Evolutionary conservation across 371 early-diverging fungal species (phyloP).

Genomic region (Catenaria anguillulae): DNA sequence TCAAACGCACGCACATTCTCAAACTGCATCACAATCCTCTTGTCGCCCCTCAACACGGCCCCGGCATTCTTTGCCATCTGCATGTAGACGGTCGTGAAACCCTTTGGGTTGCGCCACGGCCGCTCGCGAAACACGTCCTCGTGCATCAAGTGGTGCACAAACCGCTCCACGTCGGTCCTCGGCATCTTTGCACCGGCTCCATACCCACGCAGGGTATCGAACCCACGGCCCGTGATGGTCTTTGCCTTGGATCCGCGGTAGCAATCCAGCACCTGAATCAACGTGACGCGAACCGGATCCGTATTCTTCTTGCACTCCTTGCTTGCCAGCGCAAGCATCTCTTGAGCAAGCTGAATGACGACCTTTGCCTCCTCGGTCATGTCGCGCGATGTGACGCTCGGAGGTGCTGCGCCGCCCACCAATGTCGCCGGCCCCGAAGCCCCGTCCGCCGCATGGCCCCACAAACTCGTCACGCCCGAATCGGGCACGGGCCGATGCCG

Average conservation of each 20-base stretch:
- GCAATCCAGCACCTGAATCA: too few species aligned
- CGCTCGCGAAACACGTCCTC: conserved; percentile 42
- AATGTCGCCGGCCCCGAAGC: too few species aligned
- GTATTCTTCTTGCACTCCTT: conserved; percentile 4
- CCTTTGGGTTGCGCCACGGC: conserved; percentile 16
- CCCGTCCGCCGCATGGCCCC: too few species aligned
- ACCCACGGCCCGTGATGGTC: conserved; percentile 36
- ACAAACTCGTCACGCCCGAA: too few species aligned
- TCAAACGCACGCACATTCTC: too few species aligned
- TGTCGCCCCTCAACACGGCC: too few species aligned
- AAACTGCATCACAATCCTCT: too few species aligned
- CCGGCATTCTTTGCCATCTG: too few species aligned
- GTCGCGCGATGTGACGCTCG: conserved; percentile 34
- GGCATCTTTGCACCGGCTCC: conserved; percentile 40
- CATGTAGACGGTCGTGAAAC: conserved; percentile 20
- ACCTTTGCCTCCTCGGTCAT: conserved; percentile 38
- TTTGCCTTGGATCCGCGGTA: too few species aligned
- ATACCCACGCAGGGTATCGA: conserved; percentile 35
- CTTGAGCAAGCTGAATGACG: conserved; percentile 29
- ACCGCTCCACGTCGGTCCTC: conserved; percentile 45
- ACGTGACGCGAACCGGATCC: conserved; percentile 43
- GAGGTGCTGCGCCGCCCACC: conserved; percentile 3
- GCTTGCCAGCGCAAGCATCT: too few species aligned
- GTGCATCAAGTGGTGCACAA: conserved; percentile 44
- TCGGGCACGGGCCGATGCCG: background rate